These are phyloP conservation scores for Mycena sp. DNA, from an alignment of 1,284 basidiomycete species.

Conservation along the genomic window DNA sequence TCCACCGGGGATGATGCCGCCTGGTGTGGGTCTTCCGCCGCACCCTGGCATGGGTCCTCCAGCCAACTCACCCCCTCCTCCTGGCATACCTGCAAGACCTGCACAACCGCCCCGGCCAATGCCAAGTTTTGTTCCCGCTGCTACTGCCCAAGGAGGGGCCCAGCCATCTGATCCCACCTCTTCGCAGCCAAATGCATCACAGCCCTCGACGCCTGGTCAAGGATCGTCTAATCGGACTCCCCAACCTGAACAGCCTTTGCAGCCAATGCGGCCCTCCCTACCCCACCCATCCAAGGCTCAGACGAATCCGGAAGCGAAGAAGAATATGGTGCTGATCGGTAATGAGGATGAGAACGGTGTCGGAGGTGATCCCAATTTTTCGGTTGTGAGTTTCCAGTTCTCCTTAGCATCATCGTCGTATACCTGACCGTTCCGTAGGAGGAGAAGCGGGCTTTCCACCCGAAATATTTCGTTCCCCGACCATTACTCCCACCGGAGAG, in stretches of 20 bases:
- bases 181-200: not conserved
- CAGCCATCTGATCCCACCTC: conserved; percentile 12
- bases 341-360: conserved; percentile 64
- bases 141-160: conserved; percentile 30
- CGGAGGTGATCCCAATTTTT: conserved; percentile 65
- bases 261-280: conserved; percentile 53
- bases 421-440: conserved; percentile 56
- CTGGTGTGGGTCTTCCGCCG: conserved; percentile 36
- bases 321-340: conserved; percentile 69
- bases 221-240: conserved; percentile 5
- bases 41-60: conserved; percentile 35
- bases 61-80: conserved; percentile 10
- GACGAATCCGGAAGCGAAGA: conserved; percentile 79
- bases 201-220: conserved; percentile 31
- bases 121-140: conserved; percentile 36
- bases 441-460: conserved; percentile 80
- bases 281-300: conserved; percentile 68
- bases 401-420: not conserved
- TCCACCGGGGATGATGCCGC: conserved; percentile 34
- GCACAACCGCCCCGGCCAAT: conserved; percentile 34
- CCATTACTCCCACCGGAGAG: conserved; percentile 53
- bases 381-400: conserved; percentile 59
- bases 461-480: conserved; percentile 75
- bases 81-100: conserved; percentile 23
- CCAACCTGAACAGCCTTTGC: conserved; percentile 18